Percentiles rank a stretch among this genome's conserved stretches.
Conservation (phyloP, 1,139 yeast genomes). For the Lodderomyces beijingensis region DNA sequence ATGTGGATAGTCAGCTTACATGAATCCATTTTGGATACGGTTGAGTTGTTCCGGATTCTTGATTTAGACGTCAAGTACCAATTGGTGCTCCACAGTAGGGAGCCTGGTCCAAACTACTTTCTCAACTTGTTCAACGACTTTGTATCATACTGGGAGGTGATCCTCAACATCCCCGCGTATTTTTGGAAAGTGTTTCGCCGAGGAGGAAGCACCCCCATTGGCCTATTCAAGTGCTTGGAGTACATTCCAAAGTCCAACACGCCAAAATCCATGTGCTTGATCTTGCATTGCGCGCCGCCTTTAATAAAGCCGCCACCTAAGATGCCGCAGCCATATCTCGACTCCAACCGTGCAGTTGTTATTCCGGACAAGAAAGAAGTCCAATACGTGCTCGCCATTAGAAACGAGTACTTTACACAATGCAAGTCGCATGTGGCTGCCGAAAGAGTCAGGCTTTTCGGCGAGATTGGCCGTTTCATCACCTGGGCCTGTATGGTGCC, state of each 20-base stretch:
- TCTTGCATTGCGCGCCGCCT: constrained; percentile 15
- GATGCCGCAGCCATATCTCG: constrained; percentile 40
- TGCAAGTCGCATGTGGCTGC: constrained; percentile 35
- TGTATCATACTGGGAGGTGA: constrained; percentile 8
- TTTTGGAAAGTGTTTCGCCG: constrained; percentile 9
- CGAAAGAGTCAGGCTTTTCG: constrained; percentile 34
- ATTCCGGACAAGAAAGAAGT: constrained; percentile 33
- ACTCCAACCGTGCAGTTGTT: constrained; percentile 31
- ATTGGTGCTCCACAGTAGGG: constrained; percentile 2
- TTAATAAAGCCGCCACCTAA: constrained; percentile 28
- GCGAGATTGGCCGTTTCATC: constrained; percentile 34
- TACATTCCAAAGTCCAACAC: constrained; percentile 14
- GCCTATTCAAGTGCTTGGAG: constrained; percentile 11
- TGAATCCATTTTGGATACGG: constrained; percentile 4
- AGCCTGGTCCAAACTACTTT: constrained; percentile 4
- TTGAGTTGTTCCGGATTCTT: constrained; percentile 11
- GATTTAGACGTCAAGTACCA: constrained; percentile 10
- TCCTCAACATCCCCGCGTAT: constrained; percentile 7
- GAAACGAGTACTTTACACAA: constrained; percentile 37
- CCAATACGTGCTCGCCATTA: constrained; percentile 20
- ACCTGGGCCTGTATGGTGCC: constrained; percentile 32
- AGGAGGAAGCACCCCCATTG: constrained; percentile 11
- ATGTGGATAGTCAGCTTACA: constrained; percentile 7
- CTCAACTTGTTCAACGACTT: constrained; percentile 3
- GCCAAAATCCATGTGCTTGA: constrained; percentile 18